Base-by-base conservation (phyloP, 495 filamentous ascomycete species). In the Bryoglossum gracile region DNA sequence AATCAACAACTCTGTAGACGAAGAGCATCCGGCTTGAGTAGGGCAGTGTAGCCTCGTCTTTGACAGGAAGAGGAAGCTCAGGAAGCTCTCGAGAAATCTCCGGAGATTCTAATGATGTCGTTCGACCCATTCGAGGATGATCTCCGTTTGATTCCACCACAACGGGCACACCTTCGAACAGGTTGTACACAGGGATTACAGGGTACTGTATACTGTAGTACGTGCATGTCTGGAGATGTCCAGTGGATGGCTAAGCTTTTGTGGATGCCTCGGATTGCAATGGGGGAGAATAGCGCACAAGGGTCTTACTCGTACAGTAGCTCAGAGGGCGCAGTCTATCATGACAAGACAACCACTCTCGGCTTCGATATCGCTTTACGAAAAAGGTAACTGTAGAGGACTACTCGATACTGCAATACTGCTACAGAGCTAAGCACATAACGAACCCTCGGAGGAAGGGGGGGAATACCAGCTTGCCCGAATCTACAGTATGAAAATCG, bases 181-280 rank as follows among this genome's bases (percentile, higher is more conserved):
- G 35, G 16, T 8, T 43, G 41, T 32, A n/a, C 25, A 19, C 49
- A 45, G 40, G 23, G 49, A 19, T 37, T 18, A 17, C 22, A 3
- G 21, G 17, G 41, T 4, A 10, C 22, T 24, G 21, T 37, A n/a
- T n/a, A n/a, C n/a, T n/a, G n/a, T n/a, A n/a, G n/a, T n/a, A n/a
- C n/a, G n/a, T n/a, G n/a, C n/a, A n/a, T n/a, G n/a, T n/a, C n/a
- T n/a, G n/a, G n/a, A n/a, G n/a, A n/a, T n/a, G n/a, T n/a, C n/a
- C n/a, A 26, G 48, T 16, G 30, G 30, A 44, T 44, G 32, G 48
- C 48, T 51, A 51, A 51, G 48, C 48, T 51, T 51, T 51, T 51
- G 48, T 44, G 48, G 48, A 44, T 3, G 37, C 26, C 6, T 6
- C 26, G 6, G 13, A 13, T 30, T 5, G 6, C 13, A 30, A 5